Evolutionary conservation across 176 grass and related monocot genomes (phyloP).

Genomic region (Saccharum spontaneum): DNA sequence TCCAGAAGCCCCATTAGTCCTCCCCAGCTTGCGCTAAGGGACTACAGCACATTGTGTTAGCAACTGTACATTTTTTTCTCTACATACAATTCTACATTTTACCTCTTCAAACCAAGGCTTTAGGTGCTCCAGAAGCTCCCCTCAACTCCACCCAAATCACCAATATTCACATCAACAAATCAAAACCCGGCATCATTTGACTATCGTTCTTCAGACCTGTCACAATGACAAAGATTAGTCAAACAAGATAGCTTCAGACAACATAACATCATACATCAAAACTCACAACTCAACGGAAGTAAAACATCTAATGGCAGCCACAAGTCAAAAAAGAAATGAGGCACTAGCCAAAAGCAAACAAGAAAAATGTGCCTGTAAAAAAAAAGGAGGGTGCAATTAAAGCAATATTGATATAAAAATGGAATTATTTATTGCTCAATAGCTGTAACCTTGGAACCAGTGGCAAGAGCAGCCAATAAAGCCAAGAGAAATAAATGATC

Average conservation of each 20-base stretch:
- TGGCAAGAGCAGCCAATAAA: not conserved
- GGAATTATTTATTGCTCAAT: not conserved
- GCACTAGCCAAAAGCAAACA: not conserved
- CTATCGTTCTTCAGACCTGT: conserved; percentile 35
- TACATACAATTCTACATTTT: conserved; percentile 49
- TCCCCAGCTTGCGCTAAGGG: conserved; percentile 47
- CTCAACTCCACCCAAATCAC: conserved; percentile 23
- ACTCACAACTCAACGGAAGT: not conserved
- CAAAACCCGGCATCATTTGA: not conserved
- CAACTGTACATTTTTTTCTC: conserved; percentile 40
- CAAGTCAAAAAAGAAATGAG: not conserved
- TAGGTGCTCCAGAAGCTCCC: conserved; percentile 1
- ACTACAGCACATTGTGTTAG: conserved; percentile 22
- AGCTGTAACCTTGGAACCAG: not conserved
- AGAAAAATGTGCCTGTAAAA: not conserved
- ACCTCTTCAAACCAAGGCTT: conserved; percentile 44
- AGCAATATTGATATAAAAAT: not conserved
- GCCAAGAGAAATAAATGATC: not conserved
- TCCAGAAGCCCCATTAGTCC: conserved; percentile 9
- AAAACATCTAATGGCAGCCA: not conserved
- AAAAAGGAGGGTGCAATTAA: not conserved
- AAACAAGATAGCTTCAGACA: conserved; percentile 24
- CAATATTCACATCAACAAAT: conserved; percentile 9
- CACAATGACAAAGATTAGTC: conserved; percentile 20
- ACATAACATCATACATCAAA: conserved; percentile 4